These are phyloP conservation scores for Solanum etuberosum DNA, from an alignment of 257 asterid species.

Conservation along the genomic window DNA sequence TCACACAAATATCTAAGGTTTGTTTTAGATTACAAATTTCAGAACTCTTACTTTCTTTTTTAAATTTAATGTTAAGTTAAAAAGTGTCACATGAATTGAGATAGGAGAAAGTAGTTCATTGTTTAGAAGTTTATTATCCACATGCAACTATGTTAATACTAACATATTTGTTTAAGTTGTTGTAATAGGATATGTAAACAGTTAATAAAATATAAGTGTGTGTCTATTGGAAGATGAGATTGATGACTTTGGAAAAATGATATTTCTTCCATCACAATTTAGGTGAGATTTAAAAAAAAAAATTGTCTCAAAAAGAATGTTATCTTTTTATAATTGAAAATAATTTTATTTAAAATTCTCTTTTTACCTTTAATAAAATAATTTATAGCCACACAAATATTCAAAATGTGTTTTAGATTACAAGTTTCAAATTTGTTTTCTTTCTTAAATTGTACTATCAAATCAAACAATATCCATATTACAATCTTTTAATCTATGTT, in stretches of 20 bases:
- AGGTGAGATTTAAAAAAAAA: too few relatives aligned
- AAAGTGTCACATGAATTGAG: not conserved
- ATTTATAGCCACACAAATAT: not conserved
- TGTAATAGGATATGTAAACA: not conserved
- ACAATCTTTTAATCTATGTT: not conserved
- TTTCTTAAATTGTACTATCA: too few relatives aligned
- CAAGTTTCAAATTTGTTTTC: too few relatives aligned
- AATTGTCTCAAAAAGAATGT: too few relatives aligned
- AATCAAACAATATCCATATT: too few relatives aligned
- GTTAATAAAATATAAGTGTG: too few relatives aligned
- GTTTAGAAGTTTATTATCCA: not conserved
- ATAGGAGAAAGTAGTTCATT: not conserved
- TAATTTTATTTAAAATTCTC: too few relatives aligned
- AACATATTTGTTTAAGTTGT: not conserved
- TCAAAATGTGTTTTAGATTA: rapidly evolving
- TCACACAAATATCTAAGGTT: not conserved
- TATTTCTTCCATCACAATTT: too few relatives aligned
- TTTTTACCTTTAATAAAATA: not conserved
- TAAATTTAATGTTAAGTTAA: not conserved
- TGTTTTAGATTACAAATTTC: not conserved
- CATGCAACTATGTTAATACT: not conserved
- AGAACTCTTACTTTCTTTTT: not conserved
- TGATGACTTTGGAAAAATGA: too few relatives aligned
- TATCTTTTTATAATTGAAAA: not conserved
- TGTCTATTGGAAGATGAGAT: too few relatives aligned